Evolutionary conservation across 495 filamentous ascomycete species (phyloP).

Genomic region (Hypoxylon crocopeplum): DNA sequence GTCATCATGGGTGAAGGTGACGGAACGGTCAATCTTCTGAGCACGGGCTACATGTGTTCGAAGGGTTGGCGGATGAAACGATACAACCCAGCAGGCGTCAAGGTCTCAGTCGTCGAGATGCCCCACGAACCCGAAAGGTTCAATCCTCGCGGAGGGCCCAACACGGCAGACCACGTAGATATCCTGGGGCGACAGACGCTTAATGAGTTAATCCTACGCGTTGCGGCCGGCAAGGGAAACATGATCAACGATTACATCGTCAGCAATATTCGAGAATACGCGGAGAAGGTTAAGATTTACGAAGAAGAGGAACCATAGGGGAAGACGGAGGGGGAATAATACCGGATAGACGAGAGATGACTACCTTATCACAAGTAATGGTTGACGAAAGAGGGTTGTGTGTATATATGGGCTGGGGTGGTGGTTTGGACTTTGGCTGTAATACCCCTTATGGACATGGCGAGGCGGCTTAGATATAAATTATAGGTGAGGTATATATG

Average conservation of each 20-base stretch:
- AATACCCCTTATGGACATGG: constrained; percentile 7
- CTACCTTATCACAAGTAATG: neutral
- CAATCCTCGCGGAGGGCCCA: constrained; percentile 88
- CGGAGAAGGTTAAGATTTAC: constrained; percentile 76
- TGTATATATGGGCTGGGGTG: constrained; percentile 1
- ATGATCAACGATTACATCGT: constrained; percentile 77
- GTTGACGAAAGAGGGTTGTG: constrained; percentile 3
- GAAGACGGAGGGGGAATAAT: neutral
- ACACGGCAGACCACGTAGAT: constrained; percentile 97
- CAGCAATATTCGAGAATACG: constrained; percentile 81
- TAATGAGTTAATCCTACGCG: constrained; percentile 87
- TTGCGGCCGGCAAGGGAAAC: constrained; percentile 87
- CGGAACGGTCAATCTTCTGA: constrained; percentile 89
- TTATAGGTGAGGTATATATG: too few relatives aligned
- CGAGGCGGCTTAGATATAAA: too few relatives aligned
- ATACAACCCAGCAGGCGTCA: constrained; percentile 84
- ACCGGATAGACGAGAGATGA: constrained; percentile 4
- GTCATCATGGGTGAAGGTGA: constrained; percentile 94
- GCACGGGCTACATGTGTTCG: constrained; percentile 93
- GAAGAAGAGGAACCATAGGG: constrained; percentile 47
- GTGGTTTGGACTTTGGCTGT: constrained; percentile 9
- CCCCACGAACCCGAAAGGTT: constrained; percentile 94
- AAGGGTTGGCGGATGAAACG: constrained; percentile 92
- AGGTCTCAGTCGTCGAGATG: constrained; percentile 92
- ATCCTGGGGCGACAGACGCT: constrained; percentile 87